These are phyloP conservation scores for Paramecium primaurelia DNA, from an alignment of 73 alveolate genomes.

Conservation along the genomic window DNA sequence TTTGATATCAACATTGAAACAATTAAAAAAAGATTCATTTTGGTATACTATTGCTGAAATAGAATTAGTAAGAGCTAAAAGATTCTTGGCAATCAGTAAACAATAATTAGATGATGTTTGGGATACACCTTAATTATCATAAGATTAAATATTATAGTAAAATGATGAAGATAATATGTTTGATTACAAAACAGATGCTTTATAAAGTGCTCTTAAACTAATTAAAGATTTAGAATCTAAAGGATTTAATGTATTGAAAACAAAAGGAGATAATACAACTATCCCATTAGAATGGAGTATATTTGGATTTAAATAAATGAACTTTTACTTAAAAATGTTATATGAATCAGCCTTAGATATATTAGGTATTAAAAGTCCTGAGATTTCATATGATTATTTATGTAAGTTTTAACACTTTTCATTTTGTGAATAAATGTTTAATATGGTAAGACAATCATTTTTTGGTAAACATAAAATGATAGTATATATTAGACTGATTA, in stretches of 20 bases:
- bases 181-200: constrained; percentile 41
- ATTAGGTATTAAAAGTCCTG: constrained; percentile 35
- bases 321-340: not conserved
- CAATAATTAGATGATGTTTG: constrained; percentile 21
- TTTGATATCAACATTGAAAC: not conserved
- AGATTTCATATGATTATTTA: constrained; percentile 38
- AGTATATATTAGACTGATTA: constrained; percentile 31
- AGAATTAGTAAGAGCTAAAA: constrained; percentile 58
- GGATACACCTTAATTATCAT: not conserved
- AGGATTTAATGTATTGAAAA: not conserved
- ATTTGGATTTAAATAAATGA: not conserved
- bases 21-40: constrained; percentile 53
- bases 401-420: constrained; percentile 47
- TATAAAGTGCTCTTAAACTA: not conserved
- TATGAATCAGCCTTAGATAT: constrained; percentile 1
- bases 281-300: constrained; percentile 33
- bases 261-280: not conserved
- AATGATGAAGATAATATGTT: not conserved
- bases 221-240: constrained; percentile 2
- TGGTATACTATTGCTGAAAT: constrained; percentile 53
- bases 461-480: constrained; percentile 57
- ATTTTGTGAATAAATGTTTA: constrained; percentile 35
- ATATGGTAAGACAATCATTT: constrained; percentile 37
- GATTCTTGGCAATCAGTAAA: constrained; percentile 22
- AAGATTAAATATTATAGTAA: not conserved